phyloP scores from a whole-genome alignment of 2,329 filamentous ascomycete species.

The Colletotrichum sp. region DNA sequence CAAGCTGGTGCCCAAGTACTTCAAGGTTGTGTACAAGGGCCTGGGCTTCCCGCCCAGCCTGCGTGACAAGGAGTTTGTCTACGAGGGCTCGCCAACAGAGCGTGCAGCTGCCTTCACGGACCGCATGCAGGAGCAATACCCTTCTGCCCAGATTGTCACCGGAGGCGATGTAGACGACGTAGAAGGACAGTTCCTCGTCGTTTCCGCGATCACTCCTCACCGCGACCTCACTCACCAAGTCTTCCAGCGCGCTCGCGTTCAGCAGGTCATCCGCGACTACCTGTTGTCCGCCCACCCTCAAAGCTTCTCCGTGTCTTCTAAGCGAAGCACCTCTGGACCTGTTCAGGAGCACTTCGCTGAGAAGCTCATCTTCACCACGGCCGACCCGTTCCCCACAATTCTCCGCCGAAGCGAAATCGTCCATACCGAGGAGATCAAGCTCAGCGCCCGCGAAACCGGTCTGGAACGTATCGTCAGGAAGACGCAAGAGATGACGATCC shows the following conservation, averaged over 20 bases:
- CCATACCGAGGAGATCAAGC: slow-evolving; percentile 65
- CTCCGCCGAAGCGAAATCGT: slow-evolving; percentile 86
- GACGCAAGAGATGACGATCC: slow-evolving; percentile 78
- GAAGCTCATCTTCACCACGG: slow-evolving; percentile 83
- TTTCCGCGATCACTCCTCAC: slow-evolving; percentile 81
- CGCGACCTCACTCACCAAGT: slow-evolving; percentile 83
- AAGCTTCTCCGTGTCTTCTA: slow-evolving; percentile 77
- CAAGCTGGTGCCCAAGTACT: slow-evolving; percentile 81
- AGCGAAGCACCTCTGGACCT: slow-evolving; percentile 71
- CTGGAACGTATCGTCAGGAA: slow-evolving; percentile 90
- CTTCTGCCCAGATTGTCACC: slow-evolving; percentile 80
- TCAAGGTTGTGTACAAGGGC: slow-evolving; percentile 88
- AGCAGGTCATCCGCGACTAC: slow-evolving; percentile 85
- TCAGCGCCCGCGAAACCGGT: slow-evolving; percentile 84
- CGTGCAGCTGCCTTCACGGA: slow-evolving; percentile 84
- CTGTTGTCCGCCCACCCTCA: slow-evolving; percentile 79
- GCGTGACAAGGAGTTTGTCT: slow-evolving; percentile 91
- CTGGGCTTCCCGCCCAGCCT: slow-evolving; percentile 83
- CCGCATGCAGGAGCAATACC: slow-evolving; percentile 90
- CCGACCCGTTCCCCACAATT: slow-evolving; percentile 90
- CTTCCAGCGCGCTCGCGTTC: slow-evolving; percentile 86
- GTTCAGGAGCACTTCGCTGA: slow-evolving; percentile 79
- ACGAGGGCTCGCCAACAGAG: slow-evolving; percentile 81
- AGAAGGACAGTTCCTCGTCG: slow-evolving; percentile 88
- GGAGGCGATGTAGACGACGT: slow-evolving; percentile 75